A percentile compares a stretch with the other conserved stretches of the same genome.
phyloP scores from a whole-genome alignment of 768 basidiomycete species.

The Tulasnella sp. region DNA sequence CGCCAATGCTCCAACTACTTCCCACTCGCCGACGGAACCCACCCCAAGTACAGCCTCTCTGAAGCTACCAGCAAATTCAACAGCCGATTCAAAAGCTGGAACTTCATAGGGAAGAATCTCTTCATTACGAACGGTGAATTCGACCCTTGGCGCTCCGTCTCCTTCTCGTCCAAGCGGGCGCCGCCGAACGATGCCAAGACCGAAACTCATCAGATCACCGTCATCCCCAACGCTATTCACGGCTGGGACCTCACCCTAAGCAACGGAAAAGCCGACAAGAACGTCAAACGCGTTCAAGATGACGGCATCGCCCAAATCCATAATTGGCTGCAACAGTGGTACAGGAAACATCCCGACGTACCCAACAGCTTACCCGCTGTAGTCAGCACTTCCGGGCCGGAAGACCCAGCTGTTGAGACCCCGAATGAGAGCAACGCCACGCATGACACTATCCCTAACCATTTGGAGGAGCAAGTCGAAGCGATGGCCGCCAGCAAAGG shows the following conservation, averaged over 20 bases:
- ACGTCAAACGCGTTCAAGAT: neutral
- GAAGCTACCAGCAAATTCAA: neutral
- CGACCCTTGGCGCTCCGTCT: slow-evolving; percentile 35
- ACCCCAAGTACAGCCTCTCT: neutral
- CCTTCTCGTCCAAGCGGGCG: slow-evolving; percentile 22
- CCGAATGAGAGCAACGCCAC: neutral
- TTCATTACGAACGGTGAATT: slow-evolving; percentile 32
- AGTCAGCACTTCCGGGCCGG: neutral
- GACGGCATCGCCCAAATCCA: neutral
- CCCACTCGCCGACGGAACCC: slow-evolving; percentile 22
- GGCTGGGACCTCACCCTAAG: slow-evolving; percentile 10
- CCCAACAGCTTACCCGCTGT: neutral
- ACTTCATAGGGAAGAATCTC: slow-evolving; percentile 25
- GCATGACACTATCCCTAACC: neutral
- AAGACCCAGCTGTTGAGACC: neutral
- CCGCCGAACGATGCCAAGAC: neutral
- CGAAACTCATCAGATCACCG: neutral
- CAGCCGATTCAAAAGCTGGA: slow-evolving; percentile 31
- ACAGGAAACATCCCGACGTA: neutral
- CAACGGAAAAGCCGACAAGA: neutral
- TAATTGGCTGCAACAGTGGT: slow-evolving; percentile 20
- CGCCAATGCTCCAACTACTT: slow-evolving; percentile 30
- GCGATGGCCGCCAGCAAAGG: neutral
- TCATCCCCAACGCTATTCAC: slow-evolving; percentile 17
- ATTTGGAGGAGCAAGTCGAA: neutral